Conservation (phyloP, 441 rosid species). For the Pelargonium australe region DNA sequence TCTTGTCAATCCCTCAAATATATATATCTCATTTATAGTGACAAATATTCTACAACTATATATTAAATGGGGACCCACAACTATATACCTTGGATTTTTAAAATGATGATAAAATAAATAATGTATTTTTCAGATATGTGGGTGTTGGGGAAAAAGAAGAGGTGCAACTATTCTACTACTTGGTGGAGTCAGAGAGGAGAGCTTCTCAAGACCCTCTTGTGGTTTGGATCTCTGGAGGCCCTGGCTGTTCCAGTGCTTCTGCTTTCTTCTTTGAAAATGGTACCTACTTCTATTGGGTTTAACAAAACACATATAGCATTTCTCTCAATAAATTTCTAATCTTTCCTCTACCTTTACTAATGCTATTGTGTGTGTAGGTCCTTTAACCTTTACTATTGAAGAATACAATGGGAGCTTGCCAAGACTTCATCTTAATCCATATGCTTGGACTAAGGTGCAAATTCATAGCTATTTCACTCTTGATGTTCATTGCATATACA, state of each 20-base stretch:
- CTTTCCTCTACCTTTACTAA: background rate
- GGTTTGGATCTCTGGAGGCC: constrained; percentile 24
- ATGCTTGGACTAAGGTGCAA: constrained; percentile 22
- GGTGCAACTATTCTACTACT: constrained; percentile 19
- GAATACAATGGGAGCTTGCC: constrained; percentile 24
- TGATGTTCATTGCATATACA: background rate
- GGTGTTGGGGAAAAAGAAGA: constrained; percentile 12
- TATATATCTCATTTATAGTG: too few species aligned
- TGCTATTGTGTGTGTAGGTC: constrained; percentile 13
- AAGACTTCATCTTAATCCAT: constrained; percentile 20
- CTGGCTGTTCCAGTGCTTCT: constrained; percentile 20
- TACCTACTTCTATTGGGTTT: background rate
- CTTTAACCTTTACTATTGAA: constrained; percentile 15
- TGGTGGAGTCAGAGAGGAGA: constrained; percentile 15
- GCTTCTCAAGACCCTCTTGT: constrained; percentile 18
- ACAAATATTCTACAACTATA: too few species aligned
- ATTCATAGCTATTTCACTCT: too few species aligned
- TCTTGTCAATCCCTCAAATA: too few species aligned
- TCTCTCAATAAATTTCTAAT: too few species aligned
- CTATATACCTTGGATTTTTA: too few species aligned
- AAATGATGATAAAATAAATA: too few species aligned
- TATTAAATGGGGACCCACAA: too few species aligned
- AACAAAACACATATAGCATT: too few species aligned
- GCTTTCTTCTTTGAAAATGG: constrained; percentile 23
- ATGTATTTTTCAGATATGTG: constrained; percentile 16